These are phyloP conservation scores for Monascus purpureus DNA, from an alignment of 495 filamentous ascomycete species.

Conservation along the genomic window DNA sequence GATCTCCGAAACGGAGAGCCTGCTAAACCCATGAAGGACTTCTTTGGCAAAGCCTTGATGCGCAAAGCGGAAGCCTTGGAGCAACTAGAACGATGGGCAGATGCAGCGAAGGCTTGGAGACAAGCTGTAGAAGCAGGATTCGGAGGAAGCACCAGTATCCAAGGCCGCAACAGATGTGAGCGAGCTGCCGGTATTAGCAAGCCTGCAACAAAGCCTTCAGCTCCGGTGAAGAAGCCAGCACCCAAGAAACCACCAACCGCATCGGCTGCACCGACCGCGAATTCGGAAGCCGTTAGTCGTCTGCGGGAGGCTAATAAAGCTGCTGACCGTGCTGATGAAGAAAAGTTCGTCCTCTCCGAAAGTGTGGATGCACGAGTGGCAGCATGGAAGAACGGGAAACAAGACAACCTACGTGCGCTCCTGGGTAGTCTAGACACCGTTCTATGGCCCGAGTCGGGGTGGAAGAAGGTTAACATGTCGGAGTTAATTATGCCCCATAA, in stretches of 20 bases:
- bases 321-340: conserved; percentile 72
- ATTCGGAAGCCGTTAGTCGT: conserved; percentile 53
- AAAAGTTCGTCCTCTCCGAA: conserved; percentile 81
- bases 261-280: conserved; percentile 12
- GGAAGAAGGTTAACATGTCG: conserved; percentile 92
- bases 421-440: conserved; percentile 80
- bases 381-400: conserved; percentile 75
- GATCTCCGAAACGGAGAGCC: conserved; percentile 48
- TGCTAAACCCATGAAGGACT: conserved; percentile 77
- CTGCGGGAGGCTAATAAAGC: conserved; percentile 71
- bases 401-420: conserved; percentile 81
- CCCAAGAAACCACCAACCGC: conserved; percentile 31
- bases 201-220: conserved; percentile 23
- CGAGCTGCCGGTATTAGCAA: conserved; percentile 54
- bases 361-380: conserved; percentile 63
- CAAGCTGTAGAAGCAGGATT: conserved; percentile 69
- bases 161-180: conserved; percentile 82
- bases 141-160: conserved; percentile 67
- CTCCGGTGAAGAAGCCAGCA: conserved; percentile 22
- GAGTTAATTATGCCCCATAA: conserved; percentile 80
- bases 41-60: conserved; percentile 82
- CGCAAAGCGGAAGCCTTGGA: conserved; percentile 93
- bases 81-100: conserved; percentile 85
- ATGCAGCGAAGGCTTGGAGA: conserved; percentile 70
- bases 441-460: conserved; percentile 80